These are phyloP conservation scores for Hylodesmum podocarpum DNA, from an alignment of 306 rosid genomes.

Conservation along the genomic window DNA sequence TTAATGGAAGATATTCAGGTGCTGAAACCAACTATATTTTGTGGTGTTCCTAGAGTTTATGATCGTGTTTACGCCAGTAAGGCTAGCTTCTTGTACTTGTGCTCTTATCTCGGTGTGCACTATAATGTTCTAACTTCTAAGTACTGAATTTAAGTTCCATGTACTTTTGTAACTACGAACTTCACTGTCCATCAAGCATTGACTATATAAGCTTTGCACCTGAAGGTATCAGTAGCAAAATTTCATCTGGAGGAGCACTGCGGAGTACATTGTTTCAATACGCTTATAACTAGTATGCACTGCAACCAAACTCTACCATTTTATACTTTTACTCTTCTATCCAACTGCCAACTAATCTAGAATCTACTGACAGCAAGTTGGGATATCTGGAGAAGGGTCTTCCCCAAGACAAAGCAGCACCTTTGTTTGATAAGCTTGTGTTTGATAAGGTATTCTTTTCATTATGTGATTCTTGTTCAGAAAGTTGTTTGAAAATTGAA, in stretches of 20 bases:
- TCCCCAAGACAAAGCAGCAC: slow-evolving; percentile 82
- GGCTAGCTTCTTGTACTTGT: background rate
- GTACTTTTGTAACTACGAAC: background rate
- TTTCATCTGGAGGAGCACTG: slow-evolving; percentile 74
- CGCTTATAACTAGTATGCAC: slow-evolving; percentile 82
- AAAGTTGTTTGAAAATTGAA: slow-evolving; percentile 12
- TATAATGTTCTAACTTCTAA: background rate
- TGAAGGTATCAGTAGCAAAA: slow-evolving; percentile 62
- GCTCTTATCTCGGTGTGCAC: background rate
- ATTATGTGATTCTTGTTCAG: slow-evolving; percentile 9
- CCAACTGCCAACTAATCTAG: slow-evolving; percentile 38
- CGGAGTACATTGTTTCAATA: slow-evolving; percentile 63
- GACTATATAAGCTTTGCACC: background rate
- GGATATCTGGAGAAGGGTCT: slow-evolving; percentile 80
- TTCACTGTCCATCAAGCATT: background rate
- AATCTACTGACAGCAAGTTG: slow-evolving; percentile 63
- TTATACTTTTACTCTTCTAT: background rate
- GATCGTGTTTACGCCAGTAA: slow-evolving; percentile 77
- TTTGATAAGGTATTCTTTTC: slow-evolving; percentile 67
- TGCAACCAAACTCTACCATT: background rate
- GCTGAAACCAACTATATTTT: slow-evolving; percentile 76
- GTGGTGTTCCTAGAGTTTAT: slow-evolving; percentile 89
- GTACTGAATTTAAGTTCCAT: slow-evolving; percentile 13
- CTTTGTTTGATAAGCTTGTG: slow-evolving; percentile 76
- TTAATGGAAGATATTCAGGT: slow-evolving; percentile 80